A percentile compares a stretch with the other conserved stretches of the same genome.
Evolutionary conservation across 352 stramenopile genomes (phyloP).

Genomic region (Pythium rhizo-oryzae): DNA sequence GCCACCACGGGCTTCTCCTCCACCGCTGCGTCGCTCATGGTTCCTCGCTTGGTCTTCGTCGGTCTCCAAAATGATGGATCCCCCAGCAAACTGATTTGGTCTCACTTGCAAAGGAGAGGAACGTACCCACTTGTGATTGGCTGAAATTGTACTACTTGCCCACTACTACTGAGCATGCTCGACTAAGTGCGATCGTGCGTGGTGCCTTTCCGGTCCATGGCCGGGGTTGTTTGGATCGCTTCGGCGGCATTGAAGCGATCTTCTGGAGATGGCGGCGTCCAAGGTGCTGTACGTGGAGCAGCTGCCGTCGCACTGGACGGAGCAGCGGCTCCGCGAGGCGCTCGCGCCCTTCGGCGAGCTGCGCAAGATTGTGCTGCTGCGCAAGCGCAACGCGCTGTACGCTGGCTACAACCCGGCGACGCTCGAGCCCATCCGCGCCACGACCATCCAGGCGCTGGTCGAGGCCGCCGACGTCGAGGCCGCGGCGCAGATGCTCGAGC

Average conservation of each 20-base stretch:
- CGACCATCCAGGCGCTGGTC: slow-evolving; percentile 50
- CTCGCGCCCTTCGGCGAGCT: slow-evolving; percentile 35
- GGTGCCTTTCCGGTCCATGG: slow-evolving; percentile 11
- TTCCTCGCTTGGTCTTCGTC: not conserved
- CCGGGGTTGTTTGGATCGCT: slow-evolving; percentile 20
- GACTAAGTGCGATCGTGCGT: slow-evolving; percentile 23
- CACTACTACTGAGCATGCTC: not conserved
- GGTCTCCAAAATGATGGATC: not conserved
- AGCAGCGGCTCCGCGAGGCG: slow-evolving; percentile 34
- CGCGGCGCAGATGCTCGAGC: slow-evolving; percentile 35
- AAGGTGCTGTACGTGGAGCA: slow-evolving; percentile 60
- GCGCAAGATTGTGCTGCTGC: slow-evolving; percentile 49
- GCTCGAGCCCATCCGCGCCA: slow-evolving; percentile 35
- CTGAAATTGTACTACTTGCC: slow-evolving; percentile 5
- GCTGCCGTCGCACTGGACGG: slow-evolving; percentile 51
- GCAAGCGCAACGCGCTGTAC: slow-evolving; percentile 59
- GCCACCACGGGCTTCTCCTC: slow-evolving; percentile 1
- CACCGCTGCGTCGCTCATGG: slow-evolving; percentile 6
- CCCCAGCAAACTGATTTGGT: no score
- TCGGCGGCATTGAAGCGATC: slow-evolving; percentile 21
- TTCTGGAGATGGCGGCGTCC: slow-evolving; percentile 32
- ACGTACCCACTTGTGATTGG: slow-evolving; percentile 22
- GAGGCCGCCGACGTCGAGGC: slow-evolving; percentile 40
- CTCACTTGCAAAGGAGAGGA: no score
- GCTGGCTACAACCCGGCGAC: slow-evolving; percentile 39